Base-by-base conservation (phyloP, 2,329 filamentous ascomycete species). In the Cladosporium sp. region DNA sequence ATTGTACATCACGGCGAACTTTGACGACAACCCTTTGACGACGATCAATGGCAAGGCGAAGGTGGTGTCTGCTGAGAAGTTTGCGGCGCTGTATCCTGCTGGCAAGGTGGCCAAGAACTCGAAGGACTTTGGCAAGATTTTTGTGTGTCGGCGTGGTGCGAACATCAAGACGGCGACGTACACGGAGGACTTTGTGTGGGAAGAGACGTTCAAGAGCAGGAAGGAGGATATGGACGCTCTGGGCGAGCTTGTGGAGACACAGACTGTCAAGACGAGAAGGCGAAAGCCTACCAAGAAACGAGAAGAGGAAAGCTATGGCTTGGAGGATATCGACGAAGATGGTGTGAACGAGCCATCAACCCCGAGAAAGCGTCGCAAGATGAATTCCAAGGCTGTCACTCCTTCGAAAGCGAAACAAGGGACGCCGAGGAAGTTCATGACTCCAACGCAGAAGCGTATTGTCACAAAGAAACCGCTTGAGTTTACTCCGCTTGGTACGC, bases 401-500 rank as follows among this genome's bases (percentile, higher is more conserved):
- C 72, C 73, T 21, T 81, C 81, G 16, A 77, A 75, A 58, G 76
- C 75, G 66, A 82, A 81, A 65, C 78, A 79, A 68, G 79, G 79
- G 25, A 81, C 80, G 6, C 79, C 82, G n/a, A 80, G 80, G 62
- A 85, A 84, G 68, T 83, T 89, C 65, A 80, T 82, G 3, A 90
- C 88, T 0, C 88, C 88, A 21, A 86, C 85, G 30, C 85, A 90
- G 70, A 90, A 88, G 73, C 84, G 88, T 67, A 88, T 92, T 46
- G 79, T 91, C 46, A 81, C 94, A 49, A 96, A 96, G 76, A 97
- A 93, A 73, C 90, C 92, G 5, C 86, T 99, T 39, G 93, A 97
- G 74, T 98, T 98, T 73, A 99, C 95, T 0, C 95, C 95, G 0
- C 81, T 99, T n/a, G 93, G 92, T 7, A 97, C 92, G 16, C 89